These are phyloP conservation scores for Trichoderma reesei DNA, from an alignment of 495 filamentous ascomycete genomes.

Conservation along the genomic window DNA sequence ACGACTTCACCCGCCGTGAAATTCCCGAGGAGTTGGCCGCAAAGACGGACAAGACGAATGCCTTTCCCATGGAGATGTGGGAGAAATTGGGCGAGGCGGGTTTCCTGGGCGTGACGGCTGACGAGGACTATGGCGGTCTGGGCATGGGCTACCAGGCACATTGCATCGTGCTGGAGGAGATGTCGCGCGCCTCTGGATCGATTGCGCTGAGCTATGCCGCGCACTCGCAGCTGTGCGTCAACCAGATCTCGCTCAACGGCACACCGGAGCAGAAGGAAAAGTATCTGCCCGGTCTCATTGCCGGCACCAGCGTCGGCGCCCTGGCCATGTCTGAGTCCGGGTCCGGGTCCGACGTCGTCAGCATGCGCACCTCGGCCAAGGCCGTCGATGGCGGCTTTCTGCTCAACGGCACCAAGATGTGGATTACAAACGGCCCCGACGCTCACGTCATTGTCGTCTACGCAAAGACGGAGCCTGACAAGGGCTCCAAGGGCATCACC, in stretches of 20 bases:
- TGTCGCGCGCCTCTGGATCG: slow-evolving; percentile 56
- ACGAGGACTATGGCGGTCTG: slow-evolving; percentile 86
- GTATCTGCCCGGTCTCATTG: slow-evolving; percentile 72
- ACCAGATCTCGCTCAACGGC: slow-evolving; percentile 93
- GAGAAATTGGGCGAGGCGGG: slow-evolving; percentile 84
- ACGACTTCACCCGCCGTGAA: slow-evolving; percentile 81
- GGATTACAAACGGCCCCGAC: slow-evolving; percentile 98
- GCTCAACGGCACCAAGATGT: slow-evolving; percentile 94
- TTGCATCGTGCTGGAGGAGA: slow-evolving; percentile 91
- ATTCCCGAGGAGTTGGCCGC: slow-evolving; percentile 79
- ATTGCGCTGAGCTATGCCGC: slow-evolving; percentile 90
- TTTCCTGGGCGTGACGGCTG: slow-evolving; percentile 86
- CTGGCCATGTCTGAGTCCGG: slow-evolving; percentile 93
- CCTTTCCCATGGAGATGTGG: slow-evolving; percentile 89
- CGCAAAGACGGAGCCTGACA: slow-evolving; percentile 80
- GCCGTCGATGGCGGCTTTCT: slow-evolving; percentile 75
- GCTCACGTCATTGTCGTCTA: slow-evolving; percentile 86
- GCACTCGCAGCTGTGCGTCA: slow-evolving; percentile 93
- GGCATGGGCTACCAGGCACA: slow-evolving; percentile 96
- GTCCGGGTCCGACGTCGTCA: slow-evolving; percentile 86
- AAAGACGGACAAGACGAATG: slow-evolving; percentile 72
- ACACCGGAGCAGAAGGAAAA: slow-evolving; percentile 63
- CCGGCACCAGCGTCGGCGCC: slow-evolving; percentile 75
- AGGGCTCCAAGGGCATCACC: slow-evolving; percentile 83
- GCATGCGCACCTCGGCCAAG: slow-evolving; percentile 81